Evolutionary conservation across 768 basidiomycete species (phyloP).

Genomic region (Rhodosporidiobolus sp.): DNA sequence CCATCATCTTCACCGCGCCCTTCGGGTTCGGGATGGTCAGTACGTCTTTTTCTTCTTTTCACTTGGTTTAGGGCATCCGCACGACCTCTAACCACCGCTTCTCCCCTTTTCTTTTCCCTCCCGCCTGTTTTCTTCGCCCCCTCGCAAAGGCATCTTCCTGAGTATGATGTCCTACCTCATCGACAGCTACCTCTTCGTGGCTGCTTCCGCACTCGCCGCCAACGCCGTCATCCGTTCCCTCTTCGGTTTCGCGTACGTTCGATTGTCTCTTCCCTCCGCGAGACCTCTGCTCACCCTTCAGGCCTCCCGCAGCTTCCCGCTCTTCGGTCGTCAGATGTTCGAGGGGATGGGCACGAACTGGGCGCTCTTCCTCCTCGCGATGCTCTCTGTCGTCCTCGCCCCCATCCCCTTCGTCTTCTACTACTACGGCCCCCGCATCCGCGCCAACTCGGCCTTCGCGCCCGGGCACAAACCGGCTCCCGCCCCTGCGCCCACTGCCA

Average conservation of each 20-base stretch:
- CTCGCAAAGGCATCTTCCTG: background rate
- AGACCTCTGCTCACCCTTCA: background rate
- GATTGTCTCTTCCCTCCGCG: background rate
- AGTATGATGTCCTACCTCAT: constrained; percentile 8
- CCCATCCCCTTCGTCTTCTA: constrained; percentile 42
- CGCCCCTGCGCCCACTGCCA: background rate
- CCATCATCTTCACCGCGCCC: constrained; percentile 62
- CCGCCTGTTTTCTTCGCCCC: background rate
- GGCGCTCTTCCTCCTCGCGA: constrained; percentile 41
- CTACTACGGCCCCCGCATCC: constrained; percentile 38
- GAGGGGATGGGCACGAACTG: constrained; percentile 41
- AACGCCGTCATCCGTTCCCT: constrained; percentile 45
- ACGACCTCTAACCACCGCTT: no score
- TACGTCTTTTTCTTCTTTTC: no score
- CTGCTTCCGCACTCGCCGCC: constrained; percentile 45
- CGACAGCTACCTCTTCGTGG: constrained; percentile 41
- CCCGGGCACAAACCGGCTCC: constrained; percentile 26
- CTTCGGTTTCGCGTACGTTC: constrained; percentile 9
- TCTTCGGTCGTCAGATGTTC: constrained; percentile 41
- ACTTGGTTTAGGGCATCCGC: no score
- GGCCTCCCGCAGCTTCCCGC: background rate
- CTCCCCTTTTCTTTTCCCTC: constrained; percentile 50
- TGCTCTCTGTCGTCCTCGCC: constrained; percentile 31
- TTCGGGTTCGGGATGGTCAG: constrained; percentile 65
- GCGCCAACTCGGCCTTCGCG: constrained; percentile 36